Percentiles rank a stretch among this genome's conserved stretches.
Evolutionary conservation across 176 grass and related monocot genomes (phyloP).

Genomic region (Rhynchospora tenuis): DNA sequence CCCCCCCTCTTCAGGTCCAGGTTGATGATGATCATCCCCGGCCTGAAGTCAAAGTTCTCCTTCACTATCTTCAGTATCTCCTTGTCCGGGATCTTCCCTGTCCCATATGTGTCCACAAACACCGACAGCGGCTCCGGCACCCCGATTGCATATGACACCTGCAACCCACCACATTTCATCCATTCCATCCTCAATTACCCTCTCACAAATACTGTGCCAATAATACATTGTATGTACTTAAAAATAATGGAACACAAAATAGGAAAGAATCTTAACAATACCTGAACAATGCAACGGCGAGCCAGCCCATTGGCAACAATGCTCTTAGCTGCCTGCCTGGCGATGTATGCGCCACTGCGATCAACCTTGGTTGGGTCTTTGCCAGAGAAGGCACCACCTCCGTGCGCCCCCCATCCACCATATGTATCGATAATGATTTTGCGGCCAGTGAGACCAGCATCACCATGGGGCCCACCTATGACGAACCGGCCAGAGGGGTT

Average conservation of each 20-base stretch:
- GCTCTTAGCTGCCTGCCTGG: neutral
- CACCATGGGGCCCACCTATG: neutral
- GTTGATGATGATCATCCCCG: constrained; percentile 22
- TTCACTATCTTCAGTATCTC: constrained; percentile 19
- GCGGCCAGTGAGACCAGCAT: neutral
- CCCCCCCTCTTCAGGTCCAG: constrained; percentile 7
- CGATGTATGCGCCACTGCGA: neutral
- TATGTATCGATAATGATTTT: constrained; percentile 3
- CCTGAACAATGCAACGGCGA: neutral
- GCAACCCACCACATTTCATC: neutral
- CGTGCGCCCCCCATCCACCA: neutral
- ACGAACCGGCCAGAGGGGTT: neutral
- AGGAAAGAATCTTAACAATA: neutral
- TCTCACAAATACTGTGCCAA: no score
- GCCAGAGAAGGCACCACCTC: neutral
- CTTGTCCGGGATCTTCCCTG: constrained; percentile 6
- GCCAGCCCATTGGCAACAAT: neutral
- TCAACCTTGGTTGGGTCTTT: constrained; percentile 3
- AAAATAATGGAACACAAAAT: no score
- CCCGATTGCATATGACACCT: constrained; percentile 8
- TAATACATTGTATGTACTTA: no score
- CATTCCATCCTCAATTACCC: no score
- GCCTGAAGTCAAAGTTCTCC: constrained; percentile 18
- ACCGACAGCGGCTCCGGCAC: constrained; percentile 20
- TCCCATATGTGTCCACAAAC: constrained; percentile 11